Conservation (phyloP, 495 filamentous ascomycete genomes). For the Rhypophila decipiens region DNA sequence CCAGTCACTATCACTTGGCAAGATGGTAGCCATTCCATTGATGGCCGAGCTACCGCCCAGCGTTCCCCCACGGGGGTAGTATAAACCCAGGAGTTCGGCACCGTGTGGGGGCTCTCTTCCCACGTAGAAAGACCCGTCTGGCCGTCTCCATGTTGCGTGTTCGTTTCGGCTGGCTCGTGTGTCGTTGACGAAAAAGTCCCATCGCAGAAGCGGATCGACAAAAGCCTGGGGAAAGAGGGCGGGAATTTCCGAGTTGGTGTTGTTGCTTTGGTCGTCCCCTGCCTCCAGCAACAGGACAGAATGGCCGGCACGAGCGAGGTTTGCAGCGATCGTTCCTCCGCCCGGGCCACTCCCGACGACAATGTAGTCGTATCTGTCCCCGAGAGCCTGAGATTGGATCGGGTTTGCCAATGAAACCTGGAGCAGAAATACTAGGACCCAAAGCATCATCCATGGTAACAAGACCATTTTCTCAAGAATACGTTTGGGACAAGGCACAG, state of each 20-base stretch:
- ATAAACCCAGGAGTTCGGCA: constrained; percentile 30
- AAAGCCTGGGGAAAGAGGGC: constrained; percentile 26
- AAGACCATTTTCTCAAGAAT: too few relatives aligned
- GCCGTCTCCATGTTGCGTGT: constrained; percentile 27
- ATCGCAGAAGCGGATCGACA: constrained; percentile 32
- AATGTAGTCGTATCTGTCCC: constrained; percentile 51
- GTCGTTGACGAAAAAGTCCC: constrained; percentile 40
- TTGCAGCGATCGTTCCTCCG: constrained; percentile 54
- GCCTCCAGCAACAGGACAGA: constrained; percentile 56
- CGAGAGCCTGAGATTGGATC: too few relatives aligned
- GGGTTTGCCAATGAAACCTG: too few relatives aligned
- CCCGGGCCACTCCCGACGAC: constrained; percentile 61
- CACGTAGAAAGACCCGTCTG: constrained; percentile 34
- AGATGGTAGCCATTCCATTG: constrained; percentile 31
- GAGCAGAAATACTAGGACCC: too few relatives aligned
- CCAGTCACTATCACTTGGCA: constrained; percentile 33
- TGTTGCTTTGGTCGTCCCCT: constrained; percentile 50
- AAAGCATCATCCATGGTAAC: too few relatives aligned
- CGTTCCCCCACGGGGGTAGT: constrained; percentile 38
- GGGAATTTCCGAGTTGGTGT: constrained; percentile 27
- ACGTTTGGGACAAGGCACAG: too few relatives aligned
- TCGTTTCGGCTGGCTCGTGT: constrained; percentile 25
- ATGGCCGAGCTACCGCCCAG: constrained; percentile 38
- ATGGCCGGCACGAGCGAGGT: constrained; percentile 52
- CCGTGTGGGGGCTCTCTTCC: constrained; percentile 29